Evolutionary conservation across 2,329 filamentous ascomycete genomes (phyloP).

Genomic region (Neonectria magnoliae): DNA sequence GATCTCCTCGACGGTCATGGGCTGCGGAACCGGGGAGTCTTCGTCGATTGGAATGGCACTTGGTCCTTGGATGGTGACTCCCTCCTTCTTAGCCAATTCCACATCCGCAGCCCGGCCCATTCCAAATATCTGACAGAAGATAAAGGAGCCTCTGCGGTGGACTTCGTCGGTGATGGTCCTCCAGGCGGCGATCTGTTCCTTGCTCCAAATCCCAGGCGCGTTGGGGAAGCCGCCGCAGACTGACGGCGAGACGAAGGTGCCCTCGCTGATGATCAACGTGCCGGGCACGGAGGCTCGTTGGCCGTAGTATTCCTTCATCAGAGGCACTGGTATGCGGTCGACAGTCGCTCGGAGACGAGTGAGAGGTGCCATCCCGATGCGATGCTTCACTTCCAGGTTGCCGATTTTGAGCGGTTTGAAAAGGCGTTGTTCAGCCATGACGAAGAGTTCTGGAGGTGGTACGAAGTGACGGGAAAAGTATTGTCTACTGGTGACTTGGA

Average conservation of each 20-base stretch:
- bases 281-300: slow-evolving; percentile 56
- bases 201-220: slow-evolving; percentile 67
- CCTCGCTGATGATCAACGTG: slow-evolving; percentile 55
- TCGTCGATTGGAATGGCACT: slow-evolving; percentile 53
- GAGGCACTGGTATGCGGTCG: slow-evolving; percentile 37
- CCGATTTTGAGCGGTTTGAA: slow-evolving; percentile 57
- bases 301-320: slow-evolving; percentile 58
- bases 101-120: slow-evolving; percentile 64
- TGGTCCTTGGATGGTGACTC: slow-evolving; percentile 38
- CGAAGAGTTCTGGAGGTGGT: neutral
- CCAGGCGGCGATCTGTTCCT: slow-evolving; percentile 68
- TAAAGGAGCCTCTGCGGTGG: slow-evolving; percentile 68
- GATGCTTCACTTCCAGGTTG: slow-evolving; percentile 51
- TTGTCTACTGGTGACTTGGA: neutral
- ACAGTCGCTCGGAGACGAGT: slow-evolving; percentile 61
- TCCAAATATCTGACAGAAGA: slow-evolving; percentile 71
- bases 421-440: slow-evolving; percentile 43
- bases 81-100: slow-evolving; percentile 40
- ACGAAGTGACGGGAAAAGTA: neutral
- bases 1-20: slow-evolving; percentile 73
- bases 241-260: slow-evolving; percentile 53
- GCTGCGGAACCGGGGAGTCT: slow-evolving; percentile 63
- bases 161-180: slow-evolving; percentile 69
- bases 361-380: slow-evolving; percentile 66
- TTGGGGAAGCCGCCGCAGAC: slow-evolving; percentile 50